Percentiles rank a stretch among this genome's conserved stretches.
phyloP scores from a whole-genome alignment of 176 grass and related monocot genomes.

The Pontederia paniculata region DNA sequence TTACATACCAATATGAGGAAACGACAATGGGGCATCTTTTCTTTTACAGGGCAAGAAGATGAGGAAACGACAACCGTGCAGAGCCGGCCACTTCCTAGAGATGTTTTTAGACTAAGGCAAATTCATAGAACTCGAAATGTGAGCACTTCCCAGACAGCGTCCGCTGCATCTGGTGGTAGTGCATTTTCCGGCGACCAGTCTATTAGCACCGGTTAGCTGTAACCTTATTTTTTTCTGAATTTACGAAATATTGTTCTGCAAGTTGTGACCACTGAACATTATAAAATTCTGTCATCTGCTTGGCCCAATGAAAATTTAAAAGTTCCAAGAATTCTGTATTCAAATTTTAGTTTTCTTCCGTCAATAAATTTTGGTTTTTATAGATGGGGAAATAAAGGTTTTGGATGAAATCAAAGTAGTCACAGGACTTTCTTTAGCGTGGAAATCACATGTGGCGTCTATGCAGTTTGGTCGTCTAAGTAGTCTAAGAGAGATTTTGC shows the following conservation, averaged over 20 bases:
- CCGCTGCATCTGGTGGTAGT: slow-evolving; percentile 70
- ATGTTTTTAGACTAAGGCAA: slow-evolving; percentile 86
- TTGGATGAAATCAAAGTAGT: too few relatives aligned
- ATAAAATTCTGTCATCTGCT: too few relatives aligned
- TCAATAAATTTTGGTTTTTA: too few relatives aligned
- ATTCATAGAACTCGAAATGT: slow-evolving; percentile 54
- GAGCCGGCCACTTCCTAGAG: slow-evolving; percentile 48
- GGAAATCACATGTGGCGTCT: too few relatives aligned
- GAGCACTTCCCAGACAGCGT: slow-evolving; percentile 54
- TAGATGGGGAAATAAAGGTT: too few relatives aligned
- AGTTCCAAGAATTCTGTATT: too few relatives aligned
- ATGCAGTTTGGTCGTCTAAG: too few relatives aligned
- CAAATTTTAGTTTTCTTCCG: too few relatives aligned
- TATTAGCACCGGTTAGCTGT: slow-evolving; percentile 40
- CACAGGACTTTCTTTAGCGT: too few relatives aligned
- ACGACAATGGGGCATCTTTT: not conserved
- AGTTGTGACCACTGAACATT: too few relatives aligned
- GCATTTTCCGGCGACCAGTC: slow-evolving; percentile 74
- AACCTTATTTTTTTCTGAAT: not conserved
- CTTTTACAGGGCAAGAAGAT: slow-evolving; percentile 66
- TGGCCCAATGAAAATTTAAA: too few relatives aligned
- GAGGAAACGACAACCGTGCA: slow-evolving; percentile 41
- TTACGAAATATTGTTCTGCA: not conserved
- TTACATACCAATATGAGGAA: not conserved
- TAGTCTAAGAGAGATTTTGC: too few relatives aligned